Evolutionary conservation across 192 early-diverging fungal genomes (phyloP).

Genomic region (Mortierella antarctica): DNA sequence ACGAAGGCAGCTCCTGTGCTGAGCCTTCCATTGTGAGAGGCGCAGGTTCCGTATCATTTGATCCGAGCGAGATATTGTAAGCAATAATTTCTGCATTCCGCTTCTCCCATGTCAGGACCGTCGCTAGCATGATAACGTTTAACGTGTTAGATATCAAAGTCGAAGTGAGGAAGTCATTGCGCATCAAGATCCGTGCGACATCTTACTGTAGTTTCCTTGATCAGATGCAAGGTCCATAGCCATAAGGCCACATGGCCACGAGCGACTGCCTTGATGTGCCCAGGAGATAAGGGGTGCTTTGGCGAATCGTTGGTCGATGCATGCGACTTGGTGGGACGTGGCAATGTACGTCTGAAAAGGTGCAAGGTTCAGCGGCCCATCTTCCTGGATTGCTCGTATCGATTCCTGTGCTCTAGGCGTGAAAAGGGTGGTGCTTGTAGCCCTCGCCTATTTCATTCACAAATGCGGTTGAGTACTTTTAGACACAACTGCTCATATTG

Average conservation of each 20-base stretch:
- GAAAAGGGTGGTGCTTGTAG: constrained; percentile 7
- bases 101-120: constrained; percentile 16
- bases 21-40: constrained; percentile 10
- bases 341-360: constrained; percentile 37
- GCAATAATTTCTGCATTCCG: constrained; percentile 23
- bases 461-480: neutral
- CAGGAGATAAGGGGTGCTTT: constrained; percentile 28
- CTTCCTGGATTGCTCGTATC: constrained; percentile 27
- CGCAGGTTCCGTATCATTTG: neutral
- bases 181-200: neutral
- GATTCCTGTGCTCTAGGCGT: constrained; percentile 10
- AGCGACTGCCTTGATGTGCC: constrained; percentile 24
- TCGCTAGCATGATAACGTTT: constrained; percentile 12
- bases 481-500: neutral
- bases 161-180: neutral
- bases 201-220: constrained; percentile 4
- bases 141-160: neutral
- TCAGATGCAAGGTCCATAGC: constrained; percentile 12
- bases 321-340: constrained; percentile 26
- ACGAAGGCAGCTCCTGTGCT: constrained; percentile 21
- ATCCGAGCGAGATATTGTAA: constrained; percentile 29
- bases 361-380: neutral
- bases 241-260: constrained; percentile 25
- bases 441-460: neutral
- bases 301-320: constrained; percentile 32